Evolutionary conservation across 2,329 filamentous ascomycete genomes (phyloP), one percentile per base, ranked within the genome.

Genomic region (Paramyrothecium roridum): DNA sequence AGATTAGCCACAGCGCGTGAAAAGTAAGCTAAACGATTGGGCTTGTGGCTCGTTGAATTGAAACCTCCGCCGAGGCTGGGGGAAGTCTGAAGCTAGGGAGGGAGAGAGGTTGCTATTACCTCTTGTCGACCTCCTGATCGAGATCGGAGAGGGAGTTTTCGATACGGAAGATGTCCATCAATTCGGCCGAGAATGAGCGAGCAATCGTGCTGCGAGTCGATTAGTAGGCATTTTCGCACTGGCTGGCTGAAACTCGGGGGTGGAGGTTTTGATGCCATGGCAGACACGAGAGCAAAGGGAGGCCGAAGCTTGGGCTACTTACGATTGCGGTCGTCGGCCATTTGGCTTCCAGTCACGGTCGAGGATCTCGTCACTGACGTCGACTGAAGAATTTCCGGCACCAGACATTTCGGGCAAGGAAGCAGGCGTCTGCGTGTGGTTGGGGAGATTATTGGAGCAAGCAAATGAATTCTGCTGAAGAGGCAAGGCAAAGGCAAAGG

Each of bases 111-210:
- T 49, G 47, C 76, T 87, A 68, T 78, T n/a, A 97, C 93, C 93
- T 93, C 73, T 91, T 83, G 69, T 91, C 83, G 57, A 96, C 85
- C 62, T 89, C 84, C 70, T 88, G 81, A 66, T 89, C 85, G 37
- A 96, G 81, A 59, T 88, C 83, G 66, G 88, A 84, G 56, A 95
- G 69, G 63, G 87, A 88, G 72, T 86, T 88, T 64, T 95, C 90
- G 68, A 97, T 87, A 67, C 89, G 88, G 78, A 97, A 97, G 64
- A 96, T 88, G 70, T 91, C 88, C 78, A 93, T 89, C 58, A 97
- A 80, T 70, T 93, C 90, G 48, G 86, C 80, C 57, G 91, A 93
- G 76, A 97, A 96, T 69, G 89, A 91, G 65, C 86, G 88, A 53
- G 92, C 93, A 73, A 96, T 86, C 58, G 90, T 95, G 60, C 93